These are phyloP conservation scores for Vitis rupestris DNA, from an alignment of 164 flowering plant genomes.

Conservation along the genomic window DNA sequence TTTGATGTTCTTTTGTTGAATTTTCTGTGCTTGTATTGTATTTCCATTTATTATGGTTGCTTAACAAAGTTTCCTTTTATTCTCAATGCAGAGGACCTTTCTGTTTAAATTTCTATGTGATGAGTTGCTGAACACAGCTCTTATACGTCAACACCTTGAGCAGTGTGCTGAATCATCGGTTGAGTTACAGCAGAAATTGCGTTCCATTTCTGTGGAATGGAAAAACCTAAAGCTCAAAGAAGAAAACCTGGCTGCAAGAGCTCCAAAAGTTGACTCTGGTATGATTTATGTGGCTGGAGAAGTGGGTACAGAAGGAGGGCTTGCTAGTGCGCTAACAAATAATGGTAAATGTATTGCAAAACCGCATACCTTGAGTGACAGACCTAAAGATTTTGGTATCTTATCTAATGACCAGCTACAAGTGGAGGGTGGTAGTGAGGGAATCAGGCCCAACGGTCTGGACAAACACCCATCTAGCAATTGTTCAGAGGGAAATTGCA, in stretches of 20 bases:
- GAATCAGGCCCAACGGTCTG: slow-evolving; percentile 15
- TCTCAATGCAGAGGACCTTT: slow-evolving; percentile 67
- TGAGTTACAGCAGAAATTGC: slow-evolving; percentile 86
- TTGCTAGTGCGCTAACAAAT: slow-evolving; percentile 16
- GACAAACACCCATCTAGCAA: slow-evolving; percentile 20
- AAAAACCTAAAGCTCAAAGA: slow-evolving; percentile 68
- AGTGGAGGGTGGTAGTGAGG: slow-evolving; percentile 24
- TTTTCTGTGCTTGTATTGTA: slow-evolving; percentile 5
- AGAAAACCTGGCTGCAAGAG: slow-evolving; percentile 46
- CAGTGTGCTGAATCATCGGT: slow-evolving; percentile 60
- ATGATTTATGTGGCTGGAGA: slow-evolving; percentile 23
- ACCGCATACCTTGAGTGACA: slow-evolving; percentile 20
- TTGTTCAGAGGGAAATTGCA: slow-evolving; percentile 24
- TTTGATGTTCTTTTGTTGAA: neutral
- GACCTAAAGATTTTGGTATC: slow-evolving; percentile 6
- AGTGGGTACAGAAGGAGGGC: slow-evolving; percentile 20
- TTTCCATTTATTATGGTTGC: neutral
- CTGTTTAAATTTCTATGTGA: slow-evolving; percentile 84
- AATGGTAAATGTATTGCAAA: slow-evolving; percentile 26
- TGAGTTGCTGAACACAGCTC: slow-evolving; percentile 65
- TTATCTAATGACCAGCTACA: slow-evolving; percentile 22
- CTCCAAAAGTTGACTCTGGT: slow-evolving; percentile 31
- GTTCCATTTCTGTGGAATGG: slow-evolving; percentile 54
- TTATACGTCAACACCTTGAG: slow-evolving; percentile 82
- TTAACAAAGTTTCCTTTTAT: slow-evolving; percentile 6